Conservation (phyloP, 2,329 filamentous ascomycete species). For the Aspergillus nomiae region DNA sequence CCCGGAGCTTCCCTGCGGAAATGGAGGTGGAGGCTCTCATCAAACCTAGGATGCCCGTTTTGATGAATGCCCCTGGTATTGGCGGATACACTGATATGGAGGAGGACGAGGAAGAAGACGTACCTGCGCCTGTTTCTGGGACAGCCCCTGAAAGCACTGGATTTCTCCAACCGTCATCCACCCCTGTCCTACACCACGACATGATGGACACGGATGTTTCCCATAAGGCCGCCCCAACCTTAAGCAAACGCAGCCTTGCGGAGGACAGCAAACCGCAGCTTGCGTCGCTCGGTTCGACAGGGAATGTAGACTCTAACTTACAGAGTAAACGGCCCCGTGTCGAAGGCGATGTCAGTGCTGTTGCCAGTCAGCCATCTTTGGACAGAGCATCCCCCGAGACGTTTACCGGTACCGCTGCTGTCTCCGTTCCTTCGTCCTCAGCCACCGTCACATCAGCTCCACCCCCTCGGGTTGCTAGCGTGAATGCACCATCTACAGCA, state of each 20-base stretch:
- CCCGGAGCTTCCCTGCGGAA: constrained; percentile 64
- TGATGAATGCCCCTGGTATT: constrained; percentile 34
- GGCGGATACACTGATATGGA: constrained; percentile 27
- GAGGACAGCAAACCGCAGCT: constrained; percentile 23
- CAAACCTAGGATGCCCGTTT: constrained; percentile 54
- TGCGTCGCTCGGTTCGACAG: not conserved
- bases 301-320: constrained; percentile 11
- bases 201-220: constrained; percentile 15
- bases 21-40: constrained; percentile 71
- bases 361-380: constrained; percentile 12
- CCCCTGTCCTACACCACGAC: constrained; percentile 16
- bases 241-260: constrained; percentile 32
- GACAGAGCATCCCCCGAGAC: constrained; percentile 17
- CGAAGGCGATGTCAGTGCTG: constrained; percentile 19
- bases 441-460: constrained; percentile 10
- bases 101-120: constrained; percentile 34
- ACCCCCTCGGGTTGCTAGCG: constrained; percentile 11
- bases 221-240: constrained; percentile 12
- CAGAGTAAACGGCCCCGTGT: constrained; percentile 37
- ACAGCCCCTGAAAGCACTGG: constrained; percentile 20
- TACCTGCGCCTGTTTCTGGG: constrained; percentile 18
- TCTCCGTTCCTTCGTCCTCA: constrained; percentile 12
- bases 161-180: constrained; percentile 27
- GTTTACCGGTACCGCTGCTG: constrained; percentile 19
- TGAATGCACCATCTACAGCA: constrained; percentile 3